Base-by-base conservation (phyloP, 495 filamentous ascomycete species). In the Aspergillus avenaceus region DNA sequence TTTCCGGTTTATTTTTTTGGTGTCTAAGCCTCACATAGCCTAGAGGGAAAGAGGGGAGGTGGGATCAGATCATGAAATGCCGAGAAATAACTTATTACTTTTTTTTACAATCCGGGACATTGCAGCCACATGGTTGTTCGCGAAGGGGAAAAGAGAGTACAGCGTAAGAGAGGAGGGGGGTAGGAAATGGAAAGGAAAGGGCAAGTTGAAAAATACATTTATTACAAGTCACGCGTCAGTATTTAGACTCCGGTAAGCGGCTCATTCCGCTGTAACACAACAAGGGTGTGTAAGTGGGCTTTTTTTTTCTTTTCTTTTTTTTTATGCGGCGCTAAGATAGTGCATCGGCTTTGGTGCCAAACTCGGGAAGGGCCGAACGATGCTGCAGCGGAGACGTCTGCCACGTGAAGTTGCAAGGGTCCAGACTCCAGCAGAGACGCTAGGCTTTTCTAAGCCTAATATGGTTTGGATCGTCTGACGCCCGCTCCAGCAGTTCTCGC, bases 311-410 rank as follows among this genome's bases (percentile, higher is more conserved):
- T n/a, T n/a, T n/a, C n/a, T n/a, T n/a, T n/a, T n/a, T n/a, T n/a
- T n/a, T n/a, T n/a, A n/a, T 53, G 46, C n/a, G 38, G 41, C 52
- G 52, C 42, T 38, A 46, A 27, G 42, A 47, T 53, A 57, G 50
- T 38, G 61, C 53, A 61, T 64, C 61, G 61, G 61, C 61, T 61
- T 64, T 61, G 45, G 50, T 61, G 61, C 61, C 61, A 64, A 60
- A 64, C 53, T 59, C 58, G 61, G 61, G 54, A 61, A 64, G 57
- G 57, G 42, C 56, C 60, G 57, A 60, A 53, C 50, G 54, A 58
- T 51, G 52, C 50, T 49, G 50, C 48, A 45, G 54, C 49, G 53
- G 53, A 57, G 54, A 47, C 49, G 57, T 56, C 52, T 54, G 50
- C 61, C 61, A 64, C 61, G 61, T 64, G 61, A 64, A 55, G 49